Base-by-base conservation (phyloP, 2,329 filamentous ascomycete genomes). In the Fusarium chlamydosporum region DNA sequence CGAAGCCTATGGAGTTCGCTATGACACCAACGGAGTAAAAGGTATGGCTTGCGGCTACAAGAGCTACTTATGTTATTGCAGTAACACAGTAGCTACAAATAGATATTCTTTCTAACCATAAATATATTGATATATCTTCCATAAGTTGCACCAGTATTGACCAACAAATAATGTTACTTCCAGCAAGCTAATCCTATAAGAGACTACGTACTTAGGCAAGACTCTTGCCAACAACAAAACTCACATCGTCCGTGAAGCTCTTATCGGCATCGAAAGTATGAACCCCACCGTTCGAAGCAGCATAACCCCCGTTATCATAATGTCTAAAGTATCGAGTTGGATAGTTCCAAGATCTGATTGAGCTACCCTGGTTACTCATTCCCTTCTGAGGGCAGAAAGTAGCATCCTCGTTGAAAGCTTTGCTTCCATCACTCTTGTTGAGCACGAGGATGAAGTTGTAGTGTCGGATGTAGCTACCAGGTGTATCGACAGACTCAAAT, bases 371-470 rank as follows among this genome's bases (percentile, higher is more conserved):
- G 0, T 41, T 59, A 9, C 38, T 67, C 6, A 67, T 20, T 1
- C 64, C 64, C 20, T 50, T 46, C 51, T 67, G 64, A 1, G 64
- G 58, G 34, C 64, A 67, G 7, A 67, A 67, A 0, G 64, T 67
- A 20, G 64, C 64, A 26, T 68, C 63, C 33, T 67, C 64, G 2
- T 42, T 37, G 10, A 67, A 67, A 5, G n/a, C 20, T 16, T 67
- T 67, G 12, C 23, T 64, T 2, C 64, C 52, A 1, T 67, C 64
- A 1, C 34, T 33, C 9, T 31, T 29, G 26, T 59, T 58, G 0
- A 67, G 35, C 0, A 45, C 38, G 2, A 67, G 18, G 6, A 7
- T 11, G 20, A 67, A 67, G 10, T 35, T 13, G 9, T 31, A 52
- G 7, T 67, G 64, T 0, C 64, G 23, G 20, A 67, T 43, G 13